Conservation (phyloP, 345 rosid genomes). For the Acer yangbiense region DNA sequence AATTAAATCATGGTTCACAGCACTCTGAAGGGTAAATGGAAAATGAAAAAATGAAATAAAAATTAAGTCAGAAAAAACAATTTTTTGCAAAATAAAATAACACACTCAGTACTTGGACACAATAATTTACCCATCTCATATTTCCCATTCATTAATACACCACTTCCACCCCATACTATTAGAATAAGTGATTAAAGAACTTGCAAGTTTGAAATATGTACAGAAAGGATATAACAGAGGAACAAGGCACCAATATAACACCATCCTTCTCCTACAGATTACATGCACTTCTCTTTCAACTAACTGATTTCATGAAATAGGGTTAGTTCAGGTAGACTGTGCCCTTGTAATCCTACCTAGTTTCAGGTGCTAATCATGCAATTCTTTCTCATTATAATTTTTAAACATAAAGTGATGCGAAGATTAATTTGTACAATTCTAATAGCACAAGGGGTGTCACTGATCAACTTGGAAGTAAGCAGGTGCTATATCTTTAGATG, state of each 20-base stretch:
- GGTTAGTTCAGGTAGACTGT: not conserved
- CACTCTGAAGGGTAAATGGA: constrained; percentile 57
- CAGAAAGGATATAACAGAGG: not conserved
- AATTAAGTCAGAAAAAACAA: not conserved
- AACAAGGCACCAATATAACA: not conserved
- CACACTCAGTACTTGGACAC: not conserved
- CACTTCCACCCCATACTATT: not conserved
- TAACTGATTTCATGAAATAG: not conserved
- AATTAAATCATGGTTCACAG: constrained; percentile 83
- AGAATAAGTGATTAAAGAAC: not conserved
- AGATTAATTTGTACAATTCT: not conserved
- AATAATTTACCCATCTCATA: not conserved
- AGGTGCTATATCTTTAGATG: not conserved
- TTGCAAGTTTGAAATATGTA: not conserved
- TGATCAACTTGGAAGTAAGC: not conserved
- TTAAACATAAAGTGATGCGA: not conserved
- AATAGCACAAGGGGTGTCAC: not conserved
- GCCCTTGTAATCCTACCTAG: not conserved
- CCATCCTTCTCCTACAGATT: not conserved
- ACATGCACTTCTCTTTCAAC: not conserved
- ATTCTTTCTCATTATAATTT: not conserved
- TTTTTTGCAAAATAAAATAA: not conserved
- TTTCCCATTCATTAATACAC: not conserved
- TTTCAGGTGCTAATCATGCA: not conserved
- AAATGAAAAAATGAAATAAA: not conserved